These are phyloP conservation scores for Phoma sp. DNA, from an alignment of 2,329 filamentous ascomycete species.

Conservation along the genomic window DNA sequence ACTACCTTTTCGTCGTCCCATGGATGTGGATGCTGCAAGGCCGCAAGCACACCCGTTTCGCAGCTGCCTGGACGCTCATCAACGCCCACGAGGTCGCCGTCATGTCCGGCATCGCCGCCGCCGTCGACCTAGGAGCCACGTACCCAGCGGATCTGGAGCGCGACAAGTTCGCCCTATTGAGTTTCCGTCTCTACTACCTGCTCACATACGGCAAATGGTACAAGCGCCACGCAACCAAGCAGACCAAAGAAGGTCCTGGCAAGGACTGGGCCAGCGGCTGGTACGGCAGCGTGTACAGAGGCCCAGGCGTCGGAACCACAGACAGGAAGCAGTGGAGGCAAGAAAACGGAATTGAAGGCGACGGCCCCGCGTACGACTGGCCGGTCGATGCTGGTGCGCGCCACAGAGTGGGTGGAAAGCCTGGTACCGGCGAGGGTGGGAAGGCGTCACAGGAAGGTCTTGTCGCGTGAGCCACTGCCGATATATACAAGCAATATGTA, in stretches of 20 bases:
- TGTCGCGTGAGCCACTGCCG: background rate
- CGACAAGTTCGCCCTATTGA: slow-evolving; percentile 66
- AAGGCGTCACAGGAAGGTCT: slow-evolving; percentile 14
- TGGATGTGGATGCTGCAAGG: slow-evolving; percentile 76
- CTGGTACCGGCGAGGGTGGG: slow-evolving; percentile 14
- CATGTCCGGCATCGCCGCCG: slow-evolving; percentile 73
- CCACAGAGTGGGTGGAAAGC: slow-evolving; percentile 10
- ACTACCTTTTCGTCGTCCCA: slow-evolving; percentile 70
- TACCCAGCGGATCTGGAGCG: slow-evolving; percentile 68
- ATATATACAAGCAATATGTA: background rate
- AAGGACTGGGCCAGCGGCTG: slow-evolving; percentile 63
- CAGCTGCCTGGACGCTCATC: slow-evolving; percentile 72
- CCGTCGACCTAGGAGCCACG: slow-evolving; percentile 69
- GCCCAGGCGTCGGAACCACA: slow-evolving; percentile 61
- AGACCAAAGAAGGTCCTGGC: slow-evolving; percentile 56
- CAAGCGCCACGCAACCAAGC: slow-evolving; percentile 49
- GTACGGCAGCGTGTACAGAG: slow-evolving; percentile 66
- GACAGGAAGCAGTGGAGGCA: slow-evolving; percentile 63
- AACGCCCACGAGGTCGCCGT: slow-evolving; percentile 75
- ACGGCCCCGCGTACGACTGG: slow-evolving; percentile 19
- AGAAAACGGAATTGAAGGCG: slow-evolving; percentile 46
- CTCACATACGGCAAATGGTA: slow-evolving; percentile 69
- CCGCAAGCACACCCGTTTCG: slow-evolving; percentile 66
- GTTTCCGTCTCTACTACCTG: slow-evolving; percentile 68
- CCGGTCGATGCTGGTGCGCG: slow-evolving; percentile 23